Conservation (phyloP, 441 rosid genomes). For the Biscutella auriculata region DNA sequence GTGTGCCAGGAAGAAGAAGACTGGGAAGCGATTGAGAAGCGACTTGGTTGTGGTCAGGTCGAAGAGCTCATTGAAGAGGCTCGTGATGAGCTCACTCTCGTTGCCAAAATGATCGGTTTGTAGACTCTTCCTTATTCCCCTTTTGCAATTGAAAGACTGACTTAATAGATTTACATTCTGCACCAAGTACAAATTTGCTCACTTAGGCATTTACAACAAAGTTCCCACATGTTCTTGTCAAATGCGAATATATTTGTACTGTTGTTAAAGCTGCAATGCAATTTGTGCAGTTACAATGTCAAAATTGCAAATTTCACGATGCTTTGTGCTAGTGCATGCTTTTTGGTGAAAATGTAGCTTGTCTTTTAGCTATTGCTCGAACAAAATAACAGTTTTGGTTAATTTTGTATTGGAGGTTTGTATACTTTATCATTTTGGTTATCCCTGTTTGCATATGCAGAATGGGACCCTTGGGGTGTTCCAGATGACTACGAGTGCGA, state of each 20-base stretch:
- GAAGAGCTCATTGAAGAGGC: slow-evolving; percentile 95
- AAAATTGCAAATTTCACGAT: not conserved
- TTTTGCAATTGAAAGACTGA: not conserved
- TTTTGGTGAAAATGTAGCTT: not conserved
- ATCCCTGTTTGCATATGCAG: slow-evolving; percentile 4
- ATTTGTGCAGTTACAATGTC: not conserved
- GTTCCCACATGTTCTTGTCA: too few relatives aligned
- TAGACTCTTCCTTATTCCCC: not conserved
- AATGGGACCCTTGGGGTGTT: slow-evolving; percentile 94
- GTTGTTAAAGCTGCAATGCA: not conserved
- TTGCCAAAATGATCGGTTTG: slow-evolving; percentile 79
- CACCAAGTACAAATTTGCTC: not conserved
- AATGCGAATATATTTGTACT: too few relatives aligned
- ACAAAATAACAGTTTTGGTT: not conserved
- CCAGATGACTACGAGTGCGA: slow-evolving; percentile 79
- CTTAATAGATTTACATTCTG: not conserved
- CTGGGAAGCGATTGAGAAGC: slow-evolving; percentile 69
- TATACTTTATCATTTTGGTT: not conserved
- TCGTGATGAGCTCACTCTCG: slow-evolving; percentile 74
- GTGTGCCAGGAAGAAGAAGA: slow-evolving; percentile 65
- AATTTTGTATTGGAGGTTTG: not conserved
- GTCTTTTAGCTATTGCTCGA: not conserved
- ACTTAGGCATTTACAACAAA: too few relatives aligned
- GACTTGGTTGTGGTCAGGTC: slow-evolving; percentile 81
- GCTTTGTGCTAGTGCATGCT: not conserved